Percentiles rank a stretch among this genome's conserved stretches.
Conservation (phyloP, 2,329 filamentous ascomycete species). For the Fusarium temperatum region DNA sequence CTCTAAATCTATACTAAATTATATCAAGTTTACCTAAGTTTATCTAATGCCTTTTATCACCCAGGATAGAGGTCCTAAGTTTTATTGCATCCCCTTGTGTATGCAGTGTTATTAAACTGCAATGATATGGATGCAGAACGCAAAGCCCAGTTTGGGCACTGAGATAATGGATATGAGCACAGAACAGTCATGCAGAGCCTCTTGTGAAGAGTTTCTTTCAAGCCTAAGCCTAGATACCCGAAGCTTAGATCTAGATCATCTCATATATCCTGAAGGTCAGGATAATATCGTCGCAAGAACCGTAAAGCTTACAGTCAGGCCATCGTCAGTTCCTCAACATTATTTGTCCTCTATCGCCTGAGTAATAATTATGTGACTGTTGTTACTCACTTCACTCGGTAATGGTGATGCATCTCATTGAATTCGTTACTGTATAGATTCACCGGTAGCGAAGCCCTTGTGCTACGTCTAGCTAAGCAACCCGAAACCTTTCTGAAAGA, state of each 20-base stretch:
- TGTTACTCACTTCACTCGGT: background rate
- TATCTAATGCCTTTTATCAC: too few relatives aligned
- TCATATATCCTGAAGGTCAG: background rate
- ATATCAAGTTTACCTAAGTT: too few relatives aligned
- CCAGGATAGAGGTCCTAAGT: too few relatives aligned
- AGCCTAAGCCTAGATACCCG: background rate
- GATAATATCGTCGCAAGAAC: background rate
- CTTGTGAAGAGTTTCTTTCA: background rate
- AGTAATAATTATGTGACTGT: background rate
- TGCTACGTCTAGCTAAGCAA: background rate
- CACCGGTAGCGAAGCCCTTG: background rate
- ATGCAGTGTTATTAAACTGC: background rate
- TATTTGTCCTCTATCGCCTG: background rate
- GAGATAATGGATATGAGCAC: background rate
- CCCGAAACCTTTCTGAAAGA: background rate
- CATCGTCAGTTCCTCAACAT: background rate
- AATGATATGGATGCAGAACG: background rate
- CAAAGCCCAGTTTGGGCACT: background rate
- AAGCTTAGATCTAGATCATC: background rate
- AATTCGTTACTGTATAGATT: background rate
- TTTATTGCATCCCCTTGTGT: background rate
- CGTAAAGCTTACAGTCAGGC: background rate
- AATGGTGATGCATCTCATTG: background rate
- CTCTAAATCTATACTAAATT: too few relatives aligned
- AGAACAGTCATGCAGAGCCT: background rate